Evolutionary conservation across 2,329 filamentous ascomycete genomes (phyloP), one percentile per base, ranked within the genome.

Genomic region (Beauveria brongniartii): DNA sequence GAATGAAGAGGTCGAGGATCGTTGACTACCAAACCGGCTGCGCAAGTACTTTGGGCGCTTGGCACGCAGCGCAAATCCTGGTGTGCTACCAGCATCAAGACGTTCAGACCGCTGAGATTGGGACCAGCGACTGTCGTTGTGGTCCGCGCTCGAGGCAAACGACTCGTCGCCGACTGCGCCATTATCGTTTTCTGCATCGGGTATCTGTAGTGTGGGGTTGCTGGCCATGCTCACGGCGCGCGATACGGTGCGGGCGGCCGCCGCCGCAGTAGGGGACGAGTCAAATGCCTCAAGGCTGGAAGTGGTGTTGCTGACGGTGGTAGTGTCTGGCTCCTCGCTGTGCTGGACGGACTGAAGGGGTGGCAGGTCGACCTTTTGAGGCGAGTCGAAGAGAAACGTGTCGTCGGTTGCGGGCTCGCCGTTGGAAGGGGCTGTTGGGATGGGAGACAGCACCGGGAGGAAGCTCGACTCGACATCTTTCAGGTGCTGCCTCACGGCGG

Each of bases 401-500:
- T 86, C 84, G 72, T 86, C 83, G 60, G 77, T 82, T 26, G 68
- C 67, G 62, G 65, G 67, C 22, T 64, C 63, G 43, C 48, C 64
- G 64, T 74, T 74, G 40, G 75, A 72, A 10, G 76, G 72, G 55
- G 78, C 74, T 34, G 75, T 75, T 41, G 77, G 77, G 52, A 86
- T 78, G 14, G 84, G 84, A 8, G 84, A 87, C 6, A 82, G 69
- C 6, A 80, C 78, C 2, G 82, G 80, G 59, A 85, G 69, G 67
- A 88, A 88, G 72, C 85, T 88, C 40, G 85, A 87, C 68, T 88
- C 85, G 64, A 87, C 79, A 67, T 88, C 85, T 66, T 82, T 78
- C 22, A 88, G 71, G 67, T 87, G 83, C 60, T 80, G 78, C 63
- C 79, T 76, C 22, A 85, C 77, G 48, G 77, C 77, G 52, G 79